Conservation (phyloP, 2,329 filamentous ascomycete species). For the Monosporascus sp. region DNA sequence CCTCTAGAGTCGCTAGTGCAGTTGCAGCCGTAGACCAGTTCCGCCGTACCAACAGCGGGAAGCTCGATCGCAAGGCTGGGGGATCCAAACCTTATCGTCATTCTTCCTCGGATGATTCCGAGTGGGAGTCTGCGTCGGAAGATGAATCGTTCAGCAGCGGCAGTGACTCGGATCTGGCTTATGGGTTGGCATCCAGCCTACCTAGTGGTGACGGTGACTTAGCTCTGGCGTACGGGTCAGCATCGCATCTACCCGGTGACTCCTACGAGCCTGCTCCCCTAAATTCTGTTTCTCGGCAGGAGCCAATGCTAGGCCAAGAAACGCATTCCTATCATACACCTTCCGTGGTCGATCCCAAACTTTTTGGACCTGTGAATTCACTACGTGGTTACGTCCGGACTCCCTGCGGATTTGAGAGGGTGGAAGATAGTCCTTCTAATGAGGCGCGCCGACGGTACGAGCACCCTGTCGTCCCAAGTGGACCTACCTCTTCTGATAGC, state of each 20-base stretch:
- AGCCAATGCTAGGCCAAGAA: constrained; percentile 9
- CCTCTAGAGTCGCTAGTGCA: constrained; percentile 34
- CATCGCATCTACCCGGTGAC: constrained; percentile 15
- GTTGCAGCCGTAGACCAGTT: constrained; percentile 38
- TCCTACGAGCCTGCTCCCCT: background rate
- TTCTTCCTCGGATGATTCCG: constrained; percentile 41
- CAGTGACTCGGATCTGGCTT: constrained; percentile 37
- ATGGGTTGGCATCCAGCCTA: constrained; percentile 31
- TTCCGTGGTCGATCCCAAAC: constrained; percentile 51
- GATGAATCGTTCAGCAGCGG: constrained; percentile 40
- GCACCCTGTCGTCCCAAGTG: constrained; percentile 28
- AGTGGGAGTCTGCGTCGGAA: constrained; percentile 55
- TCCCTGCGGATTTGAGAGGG: constrained; percentile 51
- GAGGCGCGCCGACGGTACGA: constrained; percentile 30
- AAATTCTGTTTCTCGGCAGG: constrained; percentile 7
- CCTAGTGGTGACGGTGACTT: constrained; percentile 4
- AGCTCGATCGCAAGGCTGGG: constrained; percentile 31
- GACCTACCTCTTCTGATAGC: constrained; percentile 31
- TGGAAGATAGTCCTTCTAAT: constrained; percentile 21
- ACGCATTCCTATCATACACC: constrained; percentile 25
- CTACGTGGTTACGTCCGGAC: constrained; percentile 50
- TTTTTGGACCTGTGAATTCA: constrained; percentile 59
- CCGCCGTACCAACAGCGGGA: constrained; percentile 33
- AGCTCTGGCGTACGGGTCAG: background rate
- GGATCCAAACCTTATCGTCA: constrained; percentile 36